Evolutionary conservation across 495 filamentous ascomycete species (phyloP).

Genomic region (Astrocystis sublimbata): DNA sequence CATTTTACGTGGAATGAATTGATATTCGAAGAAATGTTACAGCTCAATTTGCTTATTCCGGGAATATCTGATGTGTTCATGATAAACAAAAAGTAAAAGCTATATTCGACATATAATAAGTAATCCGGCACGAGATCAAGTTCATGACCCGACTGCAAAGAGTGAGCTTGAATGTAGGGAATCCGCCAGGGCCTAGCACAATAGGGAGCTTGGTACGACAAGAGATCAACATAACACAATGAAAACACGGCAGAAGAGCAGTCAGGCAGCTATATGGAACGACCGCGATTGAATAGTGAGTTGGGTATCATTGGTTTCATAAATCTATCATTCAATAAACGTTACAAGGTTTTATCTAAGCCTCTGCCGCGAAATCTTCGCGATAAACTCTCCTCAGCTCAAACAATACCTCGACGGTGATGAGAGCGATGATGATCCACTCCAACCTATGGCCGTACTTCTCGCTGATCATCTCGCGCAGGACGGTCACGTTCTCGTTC

Average conservation of each 20-base stretch:
- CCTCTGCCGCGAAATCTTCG: constrained; percentile 14
- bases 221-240: no score
- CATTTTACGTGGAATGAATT: not conserved
- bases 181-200: no score
- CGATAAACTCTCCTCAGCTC: constrained; percentile 51
- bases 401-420: constrained; percentile 83
- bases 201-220: no score
- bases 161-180: no score
- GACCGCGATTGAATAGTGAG: not conserved
- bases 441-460: constrained; percentile 84
- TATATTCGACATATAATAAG: no score
- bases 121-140: no score
- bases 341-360: not conserved
- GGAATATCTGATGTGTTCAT: no score
- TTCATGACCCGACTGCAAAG: no score
- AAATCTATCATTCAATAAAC: not conserved
- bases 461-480: constrained; percentile 87
- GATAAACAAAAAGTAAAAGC: no score
- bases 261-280: not conserved
- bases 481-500: constrained; percentile 87
- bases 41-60: no score
- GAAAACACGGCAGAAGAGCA: not conserved
- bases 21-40: no score
- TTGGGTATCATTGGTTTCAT: constrained; percentile 14
- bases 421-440: constrained; percentile 95